phyloP scores from a whole-genome alignment of 2,329 filamentous ascomycete genomes.

The Colletotrichum orchidophilum region DNA sequence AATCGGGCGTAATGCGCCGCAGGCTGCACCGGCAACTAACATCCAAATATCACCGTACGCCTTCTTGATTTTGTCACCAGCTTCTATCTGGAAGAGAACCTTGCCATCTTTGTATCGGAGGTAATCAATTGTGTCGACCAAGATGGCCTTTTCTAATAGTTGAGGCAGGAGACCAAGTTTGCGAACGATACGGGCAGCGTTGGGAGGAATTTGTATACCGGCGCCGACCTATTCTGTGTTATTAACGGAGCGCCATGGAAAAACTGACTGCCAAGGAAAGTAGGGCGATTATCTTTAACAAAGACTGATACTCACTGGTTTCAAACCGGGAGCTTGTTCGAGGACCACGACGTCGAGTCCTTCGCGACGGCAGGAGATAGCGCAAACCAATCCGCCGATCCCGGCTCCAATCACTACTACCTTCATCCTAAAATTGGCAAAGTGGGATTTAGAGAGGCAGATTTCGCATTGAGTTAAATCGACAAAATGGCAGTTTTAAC shows the following conservation, averaged over 20 bases:
- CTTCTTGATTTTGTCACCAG: not conserved
- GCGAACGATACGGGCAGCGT: slow-evolving; percentile 12
- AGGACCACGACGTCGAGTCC: slow-evolving; percentile 26
- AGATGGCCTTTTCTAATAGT: not conserved
- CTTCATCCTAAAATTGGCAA: slow-evolving; percentile 19
- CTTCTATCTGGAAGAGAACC: not conserved
- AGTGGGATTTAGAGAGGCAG: no score
- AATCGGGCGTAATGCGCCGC: no score
- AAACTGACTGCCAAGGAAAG: no score
- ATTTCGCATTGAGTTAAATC: no score
- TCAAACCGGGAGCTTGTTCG: slow-evolving; percentile 12
- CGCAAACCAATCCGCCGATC: slow-evolving; percentile 14
- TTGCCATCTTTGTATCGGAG: slow-evolving; percentile 10
- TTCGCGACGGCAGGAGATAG: slow-evolving; percentile 15
- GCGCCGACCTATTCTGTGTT: slow-evolving; percentile 3
- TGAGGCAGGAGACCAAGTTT: slow-evolving; percentile 9
- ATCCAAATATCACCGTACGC: slow-evolving; percentile 8
- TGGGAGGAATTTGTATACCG: slow-evolving; percentile 22
- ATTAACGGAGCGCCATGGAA: no score
- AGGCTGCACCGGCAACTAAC: no score
- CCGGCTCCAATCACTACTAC: slow-evolving; percentile 23
- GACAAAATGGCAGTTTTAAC: no score
- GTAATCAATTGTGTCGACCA: slow-evolving; percentile 6
- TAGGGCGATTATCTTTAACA: no score
- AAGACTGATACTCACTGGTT: slow-evolving; percentile 6